Evolutionary conservation across 2,329 filamentous ascomycete species (phyloP).

Genomic region (Penicillium sp.): DNA sequence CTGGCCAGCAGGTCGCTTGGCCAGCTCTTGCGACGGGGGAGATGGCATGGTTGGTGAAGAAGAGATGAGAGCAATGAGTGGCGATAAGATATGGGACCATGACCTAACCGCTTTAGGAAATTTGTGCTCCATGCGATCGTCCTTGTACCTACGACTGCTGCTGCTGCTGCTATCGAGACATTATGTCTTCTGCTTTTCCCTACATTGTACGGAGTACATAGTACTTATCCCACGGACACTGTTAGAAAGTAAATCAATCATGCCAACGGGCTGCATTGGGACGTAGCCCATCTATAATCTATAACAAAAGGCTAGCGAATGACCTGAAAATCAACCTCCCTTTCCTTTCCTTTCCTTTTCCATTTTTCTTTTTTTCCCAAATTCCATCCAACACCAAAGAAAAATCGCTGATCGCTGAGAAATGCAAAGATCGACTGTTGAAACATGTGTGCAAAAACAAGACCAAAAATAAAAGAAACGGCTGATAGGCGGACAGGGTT

Average conservation of each 20-base stretch:
- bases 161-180: neutral
- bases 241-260: neutral
- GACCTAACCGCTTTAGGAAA: slow-evolving; percentile 8
- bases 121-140: neutral
- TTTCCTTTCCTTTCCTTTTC: slow-evolving; percentile 16
- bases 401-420: slow-evolving; percentile 28
- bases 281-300: slow-evolving; percentile 15
- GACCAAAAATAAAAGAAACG: slow-evolving; percentile 10
- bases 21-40: slow-evolving; percentile 31
- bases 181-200: neutral
- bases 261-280: slow-evolving; percentile 8
- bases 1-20: slow-evolving; percentile 49
- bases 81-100: slow-evolving; percentile 24
- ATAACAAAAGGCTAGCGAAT: slow-evolving; percentile 22
- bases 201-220: too few relatives aligned
- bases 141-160: neutral
- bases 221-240: neutral
- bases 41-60: slow-evolving; percentile 28
- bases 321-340: slow-evolving; percentile 10
- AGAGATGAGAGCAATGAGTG: slow-evolving; percentile 8
- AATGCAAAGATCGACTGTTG: slow-evolving; percentile 26
- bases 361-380: slow-evolving; percentile 20
- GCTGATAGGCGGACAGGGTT: slow-evolving; percentile 27
- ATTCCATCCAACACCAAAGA: slow-evolving; percentile 27
- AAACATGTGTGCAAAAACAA: slow-evolving; percentile 13